A percentile compares a stretch with the other conserved stretches of the same genome.
Evolutionary conservation across 2,329 filamentous ascomycete species (phyloP).

Genomic region (Coniochaeta sp.): DNA sequence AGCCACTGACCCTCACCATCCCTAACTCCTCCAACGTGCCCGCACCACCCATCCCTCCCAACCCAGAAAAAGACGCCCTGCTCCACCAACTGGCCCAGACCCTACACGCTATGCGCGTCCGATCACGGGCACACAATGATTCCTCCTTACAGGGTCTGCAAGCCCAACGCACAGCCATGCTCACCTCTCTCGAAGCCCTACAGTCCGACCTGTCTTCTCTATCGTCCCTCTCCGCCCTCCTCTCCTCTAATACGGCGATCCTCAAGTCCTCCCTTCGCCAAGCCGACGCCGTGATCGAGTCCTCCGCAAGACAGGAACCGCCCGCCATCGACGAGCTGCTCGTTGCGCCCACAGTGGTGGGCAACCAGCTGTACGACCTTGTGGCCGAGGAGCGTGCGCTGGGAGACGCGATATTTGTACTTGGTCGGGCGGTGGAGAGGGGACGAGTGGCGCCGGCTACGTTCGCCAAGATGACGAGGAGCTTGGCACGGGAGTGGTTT

Average conservation of each 20-base stretch:
- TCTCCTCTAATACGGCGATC: slow-evolving; percentile 71
- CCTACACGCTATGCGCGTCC: slow-evolving; percentile 60
- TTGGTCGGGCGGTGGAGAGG: slow-evolving; percentile 66
- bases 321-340: slow-evolving; percentile 85
- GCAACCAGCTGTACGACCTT: slow-evolving; percentile 82
- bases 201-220: slow-evolving; percentile 68
- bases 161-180: slow-evolving; percentile 73
- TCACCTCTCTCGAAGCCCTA: slow-evolving; percentile 59
- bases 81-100: slow-evolving; percentile 67
- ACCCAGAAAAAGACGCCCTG: slow-evolving; percentile 89
- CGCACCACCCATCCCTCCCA: slow-evolving; percentile 84
- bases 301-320: slow-evolving; percentile 58
- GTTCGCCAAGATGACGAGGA: slow-evolving; percentile 71
- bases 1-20: slow-evolving; percentile 43
- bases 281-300: slow-evolving; percentile 70
- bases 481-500: slow-evolving; percentile 71
- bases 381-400: slow-evolving; percentile 84
- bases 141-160: slow-evolving; percentile 67
- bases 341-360: slow-evolving; percentile 88
- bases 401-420: slow-evolving; percentile 77
- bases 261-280: slow-evolving; percentile 69
- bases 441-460: slow-evolving; percentile 64
- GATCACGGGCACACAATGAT: slow-evolving; percentile 63
- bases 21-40: slow-evolving; percentile 44
- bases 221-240: slow-evolving; percentile 59